Base-by-base conservation (phyloP, 2,329 filamentous ascomycete species). In the Ceratocystis alfenasii region DNA sequence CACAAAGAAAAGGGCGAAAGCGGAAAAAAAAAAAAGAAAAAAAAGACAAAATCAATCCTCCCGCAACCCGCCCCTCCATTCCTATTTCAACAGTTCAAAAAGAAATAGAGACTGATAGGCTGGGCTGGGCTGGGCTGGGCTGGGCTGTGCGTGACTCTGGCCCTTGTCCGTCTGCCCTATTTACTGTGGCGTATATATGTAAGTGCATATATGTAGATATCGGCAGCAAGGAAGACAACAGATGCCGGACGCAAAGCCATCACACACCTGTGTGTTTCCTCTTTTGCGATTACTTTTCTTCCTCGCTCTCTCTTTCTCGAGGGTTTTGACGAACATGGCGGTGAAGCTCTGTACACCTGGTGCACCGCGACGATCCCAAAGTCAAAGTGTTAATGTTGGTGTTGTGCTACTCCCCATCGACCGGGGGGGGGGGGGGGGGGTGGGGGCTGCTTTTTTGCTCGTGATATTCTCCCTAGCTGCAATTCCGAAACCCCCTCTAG, bases 21-120 rank as follows among this genome's bases (percentile, higher is more conserved):
- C 20, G 8, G 8, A 53, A 53, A 25, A 22, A 12, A 25, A 20
- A 20, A 2, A 25, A 25, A 55, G 28, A 28, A 25, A 22, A 25
- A 25, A 25, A 25, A 25, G 22, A 25, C 22, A 25, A 15, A 55
- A 28, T 55, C 22, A 55, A 57, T 57, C 50, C 50, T 57, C 50
- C 50, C 50, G 50, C 50, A 28, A 22, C 50, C 50, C 50, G 50
- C 50, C 50, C 50, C 50, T 55, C 50, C 50, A 55, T 55, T 22
- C n/a, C 50, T 22, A 55, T 12, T 12, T 22, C 15, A 17, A 48
- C 45, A 48, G 17, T 20, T 8, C 45, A 48, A 6, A 55, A 12
- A 55, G 48, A 55, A 4, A 2, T 12, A 22, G 10, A 55, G 48
- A 25, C n/a, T 25, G n/a, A 28, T 12, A 55, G 20, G 25, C n/a